Conservation (phyloP, 1,284 basidiomycete genomes). For the Apiotrichum gracile region DNA sequence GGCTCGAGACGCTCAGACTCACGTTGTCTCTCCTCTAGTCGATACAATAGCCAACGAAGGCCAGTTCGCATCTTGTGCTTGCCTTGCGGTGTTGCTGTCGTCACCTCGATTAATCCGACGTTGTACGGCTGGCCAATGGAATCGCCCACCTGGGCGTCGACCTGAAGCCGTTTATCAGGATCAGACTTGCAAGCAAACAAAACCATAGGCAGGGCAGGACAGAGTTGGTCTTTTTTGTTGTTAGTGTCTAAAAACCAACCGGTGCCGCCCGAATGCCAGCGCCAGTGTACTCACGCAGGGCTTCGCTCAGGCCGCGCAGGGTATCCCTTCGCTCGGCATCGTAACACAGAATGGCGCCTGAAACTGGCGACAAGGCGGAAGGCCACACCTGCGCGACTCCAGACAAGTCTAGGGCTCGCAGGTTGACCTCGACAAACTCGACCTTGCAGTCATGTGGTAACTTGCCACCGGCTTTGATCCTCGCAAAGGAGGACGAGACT, state of each 20-base stretch:
- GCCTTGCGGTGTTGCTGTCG: constrained; percentile 32
- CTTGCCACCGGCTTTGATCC: constrained; percentile 36
- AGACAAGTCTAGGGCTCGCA: constrained; percentile 21
- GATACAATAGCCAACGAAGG: constrained; percentile 43
- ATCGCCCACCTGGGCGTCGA: constrained; percentile 40
- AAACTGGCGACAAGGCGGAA: constrained; percentile 22
- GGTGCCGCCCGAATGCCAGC: background rate
- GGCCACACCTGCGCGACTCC: constrained; percentile 25
- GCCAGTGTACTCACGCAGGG: constrained; percentile 32
- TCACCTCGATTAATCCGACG: constrained; percentile 45
- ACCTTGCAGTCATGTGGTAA: constrained; percentile 29
- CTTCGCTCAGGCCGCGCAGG: constrained; percentile 29
- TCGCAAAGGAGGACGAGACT: constrained; percentile 35
- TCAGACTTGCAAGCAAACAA: constrained; percentile 47
- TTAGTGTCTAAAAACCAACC: background rate
- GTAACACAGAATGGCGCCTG: constrained; percentile 44
- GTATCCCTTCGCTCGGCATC: constrained; percentile 34
- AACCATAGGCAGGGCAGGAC: constrained; percentile 31
- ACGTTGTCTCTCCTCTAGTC: constrained; percentile 37
- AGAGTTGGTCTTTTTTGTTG: constrained; percentile 18
- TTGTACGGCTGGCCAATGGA: constrained; percentile 42
- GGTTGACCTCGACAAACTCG: constrained; percentile 41
- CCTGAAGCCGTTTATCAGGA: constrained; percentile 25
- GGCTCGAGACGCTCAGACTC: constrained; percentile 12
- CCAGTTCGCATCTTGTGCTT: constrained; percentile 45